These are phyloP conservation scores for Fusarium sp. DNA, from an alignment of 2,329 filamentous ascomycete species.

Conservation along the genomic window DNA sequence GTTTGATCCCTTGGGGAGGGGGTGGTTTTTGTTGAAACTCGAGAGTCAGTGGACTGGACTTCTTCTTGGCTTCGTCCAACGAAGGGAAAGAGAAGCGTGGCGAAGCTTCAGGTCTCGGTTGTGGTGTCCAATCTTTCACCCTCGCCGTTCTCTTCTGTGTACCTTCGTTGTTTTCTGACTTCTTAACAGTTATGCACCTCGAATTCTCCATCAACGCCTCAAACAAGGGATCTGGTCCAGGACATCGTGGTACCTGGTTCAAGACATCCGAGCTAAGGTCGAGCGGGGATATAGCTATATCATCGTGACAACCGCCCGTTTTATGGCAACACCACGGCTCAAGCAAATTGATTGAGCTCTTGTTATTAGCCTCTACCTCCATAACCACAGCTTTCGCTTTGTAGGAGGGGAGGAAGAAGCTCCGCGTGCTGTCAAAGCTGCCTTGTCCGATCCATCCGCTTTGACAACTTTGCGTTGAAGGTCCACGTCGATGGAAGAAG, in stretches of 20 bases:
- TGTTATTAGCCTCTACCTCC: slow-evolving; percentile 43
- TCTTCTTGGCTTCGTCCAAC: slow-evolving; percentile 3
- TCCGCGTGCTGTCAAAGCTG: slow-evolving; percentile 38
- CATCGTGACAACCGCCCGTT: slow-evolving; percentile 38
- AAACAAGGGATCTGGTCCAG: slow-evolving; percentile 37
- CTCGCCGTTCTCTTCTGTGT: background rate
- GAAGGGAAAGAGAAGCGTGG: slow-evolving; percentile 31
- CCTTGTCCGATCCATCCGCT: slow-evolving; percentile 40
- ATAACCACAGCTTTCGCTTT: slow-evolving; percentile 43
- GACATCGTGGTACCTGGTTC: slow-evolving; percentile 40
- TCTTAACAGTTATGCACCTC: background rate
- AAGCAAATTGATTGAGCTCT: slow-evolving; percentile 41
- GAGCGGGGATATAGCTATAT: slow-evolving; percentile 34
- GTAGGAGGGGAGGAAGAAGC: slow-evolving; percentile 32
- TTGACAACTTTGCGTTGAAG: slow-evolving; percentile 9
- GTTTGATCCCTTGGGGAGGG: slow-evolving; percentile 54
- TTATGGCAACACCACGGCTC: slow-evolving; percentile 40
- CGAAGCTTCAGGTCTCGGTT: background rate
- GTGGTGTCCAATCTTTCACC: background rate
- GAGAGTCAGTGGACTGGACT: slow-evolving; percentile 25
- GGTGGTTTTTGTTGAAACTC: background rate
- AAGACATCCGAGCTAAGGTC: slow-evolving; percentile 31
- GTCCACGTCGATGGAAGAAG: slow-evolving; percentile 3
- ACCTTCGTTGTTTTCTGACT: background rate
- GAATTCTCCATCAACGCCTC: slow-evolving; percentile 35